Evolutionary conservation across 768 basidiomycete species (phyloP), one percentile per base, ranked within the genome.

Genomic region (Macrolepiota albuminosa): DNA sequence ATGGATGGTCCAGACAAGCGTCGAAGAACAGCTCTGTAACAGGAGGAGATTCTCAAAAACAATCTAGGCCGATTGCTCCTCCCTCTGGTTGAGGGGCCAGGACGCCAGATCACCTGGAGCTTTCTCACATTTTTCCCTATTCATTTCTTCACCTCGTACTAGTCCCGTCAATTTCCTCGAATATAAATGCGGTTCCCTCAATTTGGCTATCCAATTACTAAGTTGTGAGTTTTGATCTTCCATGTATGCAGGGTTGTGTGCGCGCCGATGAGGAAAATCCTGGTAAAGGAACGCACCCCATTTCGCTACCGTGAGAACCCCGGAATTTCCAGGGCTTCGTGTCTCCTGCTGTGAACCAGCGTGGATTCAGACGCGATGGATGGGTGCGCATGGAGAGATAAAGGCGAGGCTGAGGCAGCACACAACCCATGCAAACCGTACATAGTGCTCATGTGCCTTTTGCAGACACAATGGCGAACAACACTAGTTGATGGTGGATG

Each of bases 41-140:
- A 60, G 56, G 70, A 67, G 67, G 68, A 72, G 75, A 76, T 75
- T 77, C 88, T 89, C 88, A 82, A 91, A 93, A 92, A 93, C 91
- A 91, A 82, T 92, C 89, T 86, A 82, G 85, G 90, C 91, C 85
- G 91, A 90, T 81, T 77, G 89, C 82, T 85, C 78, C 82, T 93
- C 91, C 91, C 91, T 70, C 72, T 82, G 91, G 91, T 93, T 73
- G 91, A 93, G 91, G 83, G 81, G 87, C 75, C 26, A 90, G 87
- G 91, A 93, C 78, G 91, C 90, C 81, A 85, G 91, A 93, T 87
- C 86, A 93, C 91, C 91, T 92, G 88, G 89, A 83, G 88, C 72
- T 76, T 72, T 84, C 77, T 81, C 72, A 89, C 85, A 91, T 77
- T 59, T 64, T 18, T 57, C 62, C 62, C 57, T 51, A 54, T 54